Base-by-base conservation (phyloP, 306 rosid genomes). In the Datisca glomerata region DNA sequence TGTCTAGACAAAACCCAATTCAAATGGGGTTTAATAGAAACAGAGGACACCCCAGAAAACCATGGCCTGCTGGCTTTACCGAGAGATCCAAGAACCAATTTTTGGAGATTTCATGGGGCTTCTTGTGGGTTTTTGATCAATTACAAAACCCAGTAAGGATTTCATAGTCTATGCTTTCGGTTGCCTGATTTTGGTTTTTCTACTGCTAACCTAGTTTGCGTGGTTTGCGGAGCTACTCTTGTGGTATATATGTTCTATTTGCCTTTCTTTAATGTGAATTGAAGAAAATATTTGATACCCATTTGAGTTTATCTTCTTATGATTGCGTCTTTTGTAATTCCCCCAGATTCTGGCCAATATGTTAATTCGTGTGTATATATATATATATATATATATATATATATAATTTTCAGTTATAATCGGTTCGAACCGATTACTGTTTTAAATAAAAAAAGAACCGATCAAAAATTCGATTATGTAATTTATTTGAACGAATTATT, bases 61-160 rank as follows among this genome's bases (percentile, higher is more conserved):
- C 49, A 39, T 1, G 47, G 49, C 24, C 12, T 41, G 7, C 17
- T 46, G 65, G 42, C 49, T 43, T 28, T 25, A 8, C 15, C 3
- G 38, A 45, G 47, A 32, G 57, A 32, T 63, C 51, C 49, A 24
- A 59, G 76, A 34, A 68, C 61, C 56, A 53, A 42, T 63, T 51
- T 59, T 58, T 62, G 60, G 63, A 48, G 29, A 71, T 66, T 71
- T 49, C 56, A 29, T 4, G 40, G 69, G 66, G 42, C 24, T 71
- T 31, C 64, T 1, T 34, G 15, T 77, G 57, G 49, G 51, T 48
- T 64, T 12, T 57, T 55, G 59, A 20, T 67, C 69, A 60, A 76
- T 59, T 56, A 23, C 36, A 57, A 66, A 61, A 74, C 78, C 87
- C 81, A 48, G 24, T 34, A 23, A 65, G 65, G 72, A 18, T 35